Conservation (phyloP, 305 asterid genomes). For the Fraxinus sp. region DNA sequence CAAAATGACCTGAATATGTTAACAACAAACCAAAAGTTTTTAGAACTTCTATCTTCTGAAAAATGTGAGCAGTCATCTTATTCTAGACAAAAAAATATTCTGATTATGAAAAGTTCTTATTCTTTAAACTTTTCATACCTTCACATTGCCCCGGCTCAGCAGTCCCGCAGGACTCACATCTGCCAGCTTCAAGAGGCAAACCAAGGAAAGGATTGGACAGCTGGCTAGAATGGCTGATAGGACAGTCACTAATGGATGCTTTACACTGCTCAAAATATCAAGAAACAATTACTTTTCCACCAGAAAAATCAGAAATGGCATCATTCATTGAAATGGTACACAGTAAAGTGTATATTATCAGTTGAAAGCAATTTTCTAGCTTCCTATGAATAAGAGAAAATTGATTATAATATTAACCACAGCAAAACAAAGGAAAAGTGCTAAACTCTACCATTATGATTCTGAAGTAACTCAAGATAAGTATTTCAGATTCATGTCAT, state of each 20-base stretch:
- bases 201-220: conserved; percentile 95
- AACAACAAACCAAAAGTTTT: conserved; percentile 17
- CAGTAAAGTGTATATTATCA: conserved; percentile 6
- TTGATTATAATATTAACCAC: conserved; percentile 2
- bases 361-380: conserved; percentile 7
- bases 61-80: conserved; percentile 7
- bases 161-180: conserved; percentile 94
- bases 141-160: conserved; percentile 97
- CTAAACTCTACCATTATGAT: conserved; percentile 5
- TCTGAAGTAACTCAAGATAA: conserved; percentile 14
- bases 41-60: conserved; percentile 21
- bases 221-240: conserved; percentile 85
- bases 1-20: conserved; percentile 81
- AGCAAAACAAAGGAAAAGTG: conserved; percentile 16
- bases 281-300: conserved; percentile 18
- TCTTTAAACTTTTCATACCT: conserved; percentile 50
- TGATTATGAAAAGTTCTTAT: not conserved
- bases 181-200: conserved; percentile 86
- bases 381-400: not conserved
- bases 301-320: conserved; percentile 14
- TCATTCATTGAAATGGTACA: conserved; percentile 6
- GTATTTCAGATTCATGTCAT: conserved; percentile 10
- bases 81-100: not conserved
- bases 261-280: conserved; percentile 52
- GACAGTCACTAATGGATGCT: conserved; percentile 80